Evolutionary conservation across 2,329 filamentous ascomycete species (phyloP), one percentile per base, ranked within the genome.

Genomic region (Sporothrix sp.): DNA sequence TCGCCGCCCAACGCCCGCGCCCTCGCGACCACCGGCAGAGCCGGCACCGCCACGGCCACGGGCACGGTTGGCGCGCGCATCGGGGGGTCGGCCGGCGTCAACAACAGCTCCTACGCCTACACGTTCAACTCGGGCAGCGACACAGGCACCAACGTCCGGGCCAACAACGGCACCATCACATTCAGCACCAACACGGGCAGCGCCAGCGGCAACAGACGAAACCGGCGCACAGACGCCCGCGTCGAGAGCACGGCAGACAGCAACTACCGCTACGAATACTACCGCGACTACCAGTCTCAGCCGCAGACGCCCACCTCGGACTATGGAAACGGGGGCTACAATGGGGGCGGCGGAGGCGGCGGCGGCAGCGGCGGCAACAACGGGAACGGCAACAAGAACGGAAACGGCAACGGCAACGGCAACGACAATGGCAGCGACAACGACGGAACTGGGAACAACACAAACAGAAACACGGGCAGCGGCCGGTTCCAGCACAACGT

Each of bases 261-360:
- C 47, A 50, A 33, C 43, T 51, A 48, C 39, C 48, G 48, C 23
- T 53, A 53, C 30, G 43, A 53, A 16, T 49, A 42, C 51, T 55
- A 53, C 51, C 44, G 44, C 5, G 44, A 52, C 50, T 51, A 53
- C 44, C 47, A 39, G 48, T 48, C 48, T 1, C 51, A 48, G 39
- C 47, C 51, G 1, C 32, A 28, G 7, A 51, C 53, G 14, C 53
- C 53, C 1, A 20, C 43, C 2, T 47, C 50, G 7, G 47, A 52
- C n/a, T n/a, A n/a, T n/a, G n/a, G n/a, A n/a, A 36, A 37, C 3
- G 39, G 51, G 4, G 28, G 37, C 18, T 27, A 36, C 9, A 37
- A 16, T 1, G 23, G 25, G 2, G 9, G 21, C 7, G 44, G 44
- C 14, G 33, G 33, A 23, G 44, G 21, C 10, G 25, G 25, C 10